phyloP scores from a whole-genome alignment of 2,329 filamentous ascomycete species.

The Esteya vermicola region DNA sequence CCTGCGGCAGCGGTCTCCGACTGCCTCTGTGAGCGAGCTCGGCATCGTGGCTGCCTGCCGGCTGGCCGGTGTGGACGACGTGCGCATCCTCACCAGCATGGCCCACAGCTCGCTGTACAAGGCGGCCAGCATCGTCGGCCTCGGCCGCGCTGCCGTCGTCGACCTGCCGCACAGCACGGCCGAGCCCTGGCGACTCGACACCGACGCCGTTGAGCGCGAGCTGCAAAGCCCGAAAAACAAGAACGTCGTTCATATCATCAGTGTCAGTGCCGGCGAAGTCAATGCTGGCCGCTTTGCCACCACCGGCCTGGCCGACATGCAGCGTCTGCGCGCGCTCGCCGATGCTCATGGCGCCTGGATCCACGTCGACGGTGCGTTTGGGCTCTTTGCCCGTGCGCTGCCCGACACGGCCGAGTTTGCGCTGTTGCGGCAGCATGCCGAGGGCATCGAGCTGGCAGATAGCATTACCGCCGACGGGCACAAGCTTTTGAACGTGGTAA shows the following conservation, averaged over 20 bases:
- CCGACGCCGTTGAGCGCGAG: constrained; percentile 47
- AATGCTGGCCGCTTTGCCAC: constrained; percentile 77
- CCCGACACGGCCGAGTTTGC: constrained; percentile 41
- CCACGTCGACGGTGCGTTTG: constrained; percentile 85
- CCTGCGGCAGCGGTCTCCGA: constrained; percentile 12
- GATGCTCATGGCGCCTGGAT: constrained; percentile 69
- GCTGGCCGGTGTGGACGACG: constrained; percentile 45
- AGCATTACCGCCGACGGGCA: constrained; percentile 80
- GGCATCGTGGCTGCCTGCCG: constrained; percentile 56
- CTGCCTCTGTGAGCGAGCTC: constrained; percentile 17
- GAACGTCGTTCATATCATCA: constrained; percentile 57
- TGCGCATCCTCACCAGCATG: constrained; percentile 68
- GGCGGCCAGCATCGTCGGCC: constrained; percentile 66
- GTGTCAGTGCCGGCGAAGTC: constrained; percentile 75
- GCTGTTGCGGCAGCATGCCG: constrained; percentile 30
- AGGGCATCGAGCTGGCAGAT: constrained; percentile 68
- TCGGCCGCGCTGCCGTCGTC: constrained; percentile 57
- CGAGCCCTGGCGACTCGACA: constrained; percentile 56
- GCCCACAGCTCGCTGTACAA: constrained; percentile 77
- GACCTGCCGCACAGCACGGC: constrained; percentile 35
- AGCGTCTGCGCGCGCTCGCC: constrained; percentile 51
- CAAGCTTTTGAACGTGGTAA: constrained; percentile 78
- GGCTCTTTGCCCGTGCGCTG: constrained; percentile 61
- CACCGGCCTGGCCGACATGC: constrained; percentile 40
- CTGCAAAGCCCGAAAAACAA: constrained; percentile 33